Evolutionary conservation across 345 rosid species (phyloP), one percentile per base, ranked within the genome.

Genomic region (Sapria himalayana): DNA sequence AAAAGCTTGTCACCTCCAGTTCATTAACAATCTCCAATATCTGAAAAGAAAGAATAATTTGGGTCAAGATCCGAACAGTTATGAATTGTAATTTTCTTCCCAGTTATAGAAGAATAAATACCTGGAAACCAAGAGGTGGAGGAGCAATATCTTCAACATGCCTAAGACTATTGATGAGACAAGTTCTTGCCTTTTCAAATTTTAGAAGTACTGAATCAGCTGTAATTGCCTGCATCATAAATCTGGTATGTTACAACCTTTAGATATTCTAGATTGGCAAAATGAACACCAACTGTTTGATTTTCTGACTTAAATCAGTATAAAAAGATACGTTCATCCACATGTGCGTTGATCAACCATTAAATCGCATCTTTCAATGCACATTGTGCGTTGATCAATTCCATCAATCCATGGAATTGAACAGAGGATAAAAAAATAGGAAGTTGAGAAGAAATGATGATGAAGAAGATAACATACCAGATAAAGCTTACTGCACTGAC

Each of bases 71-170:
- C 14, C 10, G n/a, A 25, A 7, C 9, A 18, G 12, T n/a, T n/a
- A n/a, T n/a, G n/a, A n/a, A n/a, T n/a, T n/a, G n/a, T n/a, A n/a
- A n/a, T n/a, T n/a, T n/a, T n/a, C n/a, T n/a, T n/a, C n/a, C n/a
- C n/a, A 41, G 29, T 23, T 7, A 38, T 45, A 31, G 46, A 19
- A 23, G 24, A 1, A 27, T 20, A 0, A 9, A 41, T 52, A 91
- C 99, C 82, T 74, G 96, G 52, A 70, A 65, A 4, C 94, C 92
- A 61, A 80, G 69, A 7, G 94, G 75, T 54, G 67, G 79, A 8
- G 78, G 81, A 53, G 84, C 94, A 61, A 91, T 84, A 61, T 84
- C 92, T 58, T 91, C 94, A 0, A 91, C 96, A 21, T 80, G 76
- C 65, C 65, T 77, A 53, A 91, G 93, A 66, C 99, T 65, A 46